Percentiles rank a stretch among this genome's conserved stretches.
Evolutionary conservation across 805 yeast genomes (phyloP).

Genomic region (Zygotorulaspora danielsina): DNA sequence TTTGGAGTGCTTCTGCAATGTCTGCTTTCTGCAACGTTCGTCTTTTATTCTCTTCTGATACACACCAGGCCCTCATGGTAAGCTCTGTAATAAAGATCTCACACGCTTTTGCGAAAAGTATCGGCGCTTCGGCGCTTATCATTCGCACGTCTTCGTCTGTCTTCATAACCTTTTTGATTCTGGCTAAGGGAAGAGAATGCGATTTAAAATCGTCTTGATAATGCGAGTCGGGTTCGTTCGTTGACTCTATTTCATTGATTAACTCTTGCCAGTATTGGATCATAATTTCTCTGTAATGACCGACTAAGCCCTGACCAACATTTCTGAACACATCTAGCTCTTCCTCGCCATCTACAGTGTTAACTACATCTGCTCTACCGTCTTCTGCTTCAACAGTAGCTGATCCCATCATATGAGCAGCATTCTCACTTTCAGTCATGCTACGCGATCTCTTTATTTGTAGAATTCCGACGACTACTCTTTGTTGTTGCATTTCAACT

Average conservation of each 20-base stretch:
- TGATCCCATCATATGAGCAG: neutral
- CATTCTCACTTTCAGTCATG: slow-evolving; percentile 10
- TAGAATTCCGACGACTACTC: no score
- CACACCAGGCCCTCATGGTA: slow-evolving; percentile 99
- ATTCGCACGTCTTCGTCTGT: slow-evolving; percentile 95
- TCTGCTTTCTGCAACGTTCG: slow-evolving; percentile 91
- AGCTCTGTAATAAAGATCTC: slow-evolving; percentile 94
- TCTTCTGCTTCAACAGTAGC: slow-evolving; percentile 3
- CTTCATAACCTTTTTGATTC: slow-evolving; percentile 96
- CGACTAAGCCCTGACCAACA: slow-evolving; percentile 88
- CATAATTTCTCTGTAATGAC: slow-evolving; percentile 80
- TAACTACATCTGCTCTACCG: slow-evolving; percentile 8
- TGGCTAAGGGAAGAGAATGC: slow-evolving; percentile 90
- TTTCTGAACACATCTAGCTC: slow-evolving; percentile 65
- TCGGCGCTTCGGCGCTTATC: slow-evolving; percentile 99
- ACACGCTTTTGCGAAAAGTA: slow-evolving; percentile 95
- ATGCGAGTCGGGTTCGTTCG: slow-evolving; percentile 50
- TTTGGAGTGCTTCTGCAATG: slow-evolving; percentile 90
- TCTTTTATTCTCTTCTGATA: slow-evolving; percentile 93
- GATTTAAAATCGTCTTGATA: slow-evolving; percentile 86
- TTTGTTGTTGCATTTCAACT: slow-evolving; percentile 1
- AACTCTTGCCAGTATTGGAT: slow-evolving; percentile 98
- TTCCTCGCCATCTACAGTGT: slow-evolving; percentile 23
- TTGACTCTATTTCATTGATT: slow-evolving; percentile 62
- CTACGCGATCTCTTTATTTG: no score